Evolutionary conservation across 139 green algal species (phyloP), one percentile per base, ranked within the genome.

Genomic region (Haematococcus sp.): DNA sequence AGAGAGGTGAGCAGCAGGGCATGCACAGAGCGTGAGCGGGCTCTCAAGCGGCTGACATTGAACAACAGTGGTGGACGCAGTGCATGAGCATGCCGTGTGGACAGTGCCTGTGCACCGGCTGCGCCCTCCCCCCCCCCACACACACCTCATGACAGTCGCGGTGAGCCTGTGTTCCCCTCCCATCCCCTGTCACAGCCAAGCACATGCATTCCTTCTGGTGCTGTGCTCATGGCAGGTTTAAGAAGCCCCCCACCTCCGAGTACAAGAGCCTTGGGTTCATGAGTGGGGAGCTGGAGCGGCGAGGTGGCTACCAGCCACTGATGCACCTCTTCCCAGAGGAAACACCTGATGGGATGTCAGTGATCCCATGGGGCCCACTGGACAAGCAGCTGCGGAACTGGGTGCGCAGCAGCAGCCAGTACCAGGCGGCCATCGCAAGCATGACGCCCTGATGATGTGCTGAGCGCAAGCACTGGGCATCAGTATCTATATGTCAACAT

Each of bases 281-380:
- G 23, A 19, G 17, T 2, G 63, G 56, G 31, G 84, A 89, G 76
- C 68, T 89, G 15, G 31, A 46, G 25, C 55, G 61, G 13, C 73
- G 75, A 0, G 84, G 84, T 4, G 80, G 76, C 3, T 83, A 81
- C 52, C 0, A 80, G 7, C 84, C 84, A 0, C 59, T 89, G 32
- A 84, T 86, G 78, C 84, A 86, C 78, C 64, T 85, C 43, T 79
- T 87, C 61, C 84, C 84, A 5, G 46, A 61, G 16, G 75, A 76
- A 31, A 76, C 68, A 2, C 61, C 67, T 3, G 61, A 81, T 35
- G 68, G 69, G 3, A 46, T 76, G 60, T 33, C 67, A 2, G 30
- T 59, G 19, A 59, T 81, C 20, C 33, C 49, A 33, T 76, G 75
- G 75, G 15, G 33, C 11, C n/a, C 32, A 4, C 34, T 74, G 68